These are phyloP conservation scores for Elongisporangium prolatum DNA, from an alignment of 352 stramenopile genomes.

Conservation along the genomic window DNA sequence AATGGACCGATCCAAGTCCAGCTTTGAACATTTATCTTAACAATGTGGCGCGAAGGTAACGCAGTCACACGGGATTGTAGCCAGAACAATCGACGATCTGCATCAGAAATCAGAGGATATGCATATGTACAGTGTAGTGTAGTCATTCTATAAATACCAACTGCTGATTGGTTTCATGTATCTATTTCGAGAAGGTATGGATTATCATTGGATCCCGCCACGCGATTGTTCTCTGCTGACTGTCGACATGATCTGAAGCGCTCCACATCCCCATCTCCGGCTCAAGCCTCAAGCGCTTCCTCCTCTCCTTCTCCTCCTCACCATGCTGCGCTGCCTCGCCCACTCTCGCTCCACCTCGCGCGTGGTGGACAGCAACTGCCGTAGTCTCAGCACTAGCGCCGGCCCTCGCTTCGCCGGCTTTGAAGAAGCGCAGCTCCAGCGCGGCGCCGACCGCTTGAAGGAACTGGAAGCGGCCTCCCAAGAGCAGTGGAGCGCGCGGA, in stretches of 20 bases:
- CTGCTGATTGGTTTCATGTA: background rate
- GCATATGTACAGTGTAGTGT: background rate
- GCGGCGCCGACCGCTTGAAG: background rate
- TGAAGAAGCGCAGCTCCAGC: background rate
- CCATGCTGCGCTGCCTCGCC: background rate
- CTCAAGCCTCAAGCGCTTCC: background rate
- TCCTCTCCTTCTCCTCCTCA: background rate
- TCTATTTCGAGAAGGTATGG: background rate
- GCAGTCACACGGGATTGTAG: background rate
- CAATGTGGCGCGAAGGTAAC: background rate
- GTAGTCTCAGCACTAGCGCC: background rate
- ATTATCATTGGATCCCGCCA: background rate
- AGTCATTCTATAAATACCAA: background rate
- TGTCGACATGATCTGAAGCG: background rate
- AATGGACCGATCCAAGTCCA: slow-evolving; percentile 16
- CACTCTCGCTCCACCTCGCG: background rate
- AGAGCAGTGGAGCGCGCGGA: background rate
- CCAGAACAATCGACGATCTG: background rate
- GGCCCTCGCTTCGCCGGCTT: background rate
- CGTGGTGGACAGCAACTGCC: background rate
- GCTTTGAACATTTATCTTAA: background rate
- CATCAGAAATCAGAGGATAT: background rate
- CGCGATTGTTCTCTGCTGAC: background rate
- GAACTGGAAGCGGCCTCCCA: background rate
- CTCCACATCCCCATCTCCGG: background rate